phyloP scores from a whole-genome alignment of 805 yeast genomes.

The Monosporozyma aerobia region DNA sequence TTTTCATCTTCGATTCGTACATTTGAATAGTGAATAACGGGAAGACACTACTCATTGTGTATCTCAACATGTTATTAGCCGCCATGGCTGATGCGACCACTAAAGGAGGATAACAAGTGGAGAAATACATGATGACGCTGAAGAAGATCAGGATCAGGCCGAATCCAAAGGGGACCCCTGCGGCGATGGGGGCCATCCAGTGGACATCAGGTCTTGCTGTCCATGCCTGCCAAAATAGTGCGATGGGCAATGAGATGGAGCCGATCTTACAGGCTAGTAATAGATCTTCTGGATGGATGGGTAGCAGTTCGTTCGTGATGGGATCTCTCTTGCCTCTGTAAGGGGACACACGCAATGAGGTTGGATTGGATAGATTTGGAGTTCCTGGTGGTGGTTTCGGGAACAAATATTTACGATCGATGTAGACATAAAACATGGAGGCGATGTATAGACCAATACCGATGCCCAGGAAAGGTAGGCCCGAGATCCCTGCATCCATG shows the following conservation, averaged over 20 bases:
- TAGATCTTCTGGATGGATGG: conserved; percentile 53
- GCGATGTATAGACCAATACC: conserved; percentile 60
- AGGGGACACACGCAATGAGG: conserved; percentile 20
- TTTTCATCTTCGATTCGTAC: conserved; percentile 52
- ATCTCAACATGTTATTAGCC: conserved; percentile 75
- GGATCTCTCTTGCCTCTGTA: conserved; percentile 39
- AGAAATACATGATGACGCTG: conserved; percentile 57
- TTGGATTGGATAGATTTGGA: conserved; percentile 32
- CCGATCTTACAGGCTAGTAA: conserved; percentile 58
- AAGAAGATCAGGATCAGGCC: conserved; percentile 66
- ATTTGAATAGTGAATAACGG: conserved; percentile 82
- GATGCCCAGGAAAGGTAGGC: conserved; percentile 62
- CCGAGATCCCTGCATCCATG: conserved; percentile 54
- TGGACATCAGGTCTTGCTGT: conserved; percentile 50
- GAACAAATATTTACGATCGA: conserved; percentile 44
- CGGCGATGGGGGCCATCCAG: conserved; percentile 68
- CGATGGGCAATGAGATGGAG: conserved; percentile 53
- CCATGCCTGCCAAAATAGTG: conserved; percentile 81
- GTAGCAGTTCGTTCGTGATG: conserved; percentile 41
- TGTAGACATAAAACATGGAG: conserved; percentile 38
- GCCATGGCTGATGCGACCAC: conserved; percentile 82
- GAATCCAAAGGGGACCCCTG: conserved; percentile 75
- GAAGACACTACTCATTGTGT: conserved; percentile 68
- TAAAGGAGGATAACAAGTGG: conserved; percentile 64
- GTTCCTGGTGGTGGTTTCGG: conserved; percentile 56